These are phyloP conservation scores for Penicillium maclennaniae DNA, from an alignment of 495 filamentous ascomycete species.

Conservation along the genomic window DNA sequence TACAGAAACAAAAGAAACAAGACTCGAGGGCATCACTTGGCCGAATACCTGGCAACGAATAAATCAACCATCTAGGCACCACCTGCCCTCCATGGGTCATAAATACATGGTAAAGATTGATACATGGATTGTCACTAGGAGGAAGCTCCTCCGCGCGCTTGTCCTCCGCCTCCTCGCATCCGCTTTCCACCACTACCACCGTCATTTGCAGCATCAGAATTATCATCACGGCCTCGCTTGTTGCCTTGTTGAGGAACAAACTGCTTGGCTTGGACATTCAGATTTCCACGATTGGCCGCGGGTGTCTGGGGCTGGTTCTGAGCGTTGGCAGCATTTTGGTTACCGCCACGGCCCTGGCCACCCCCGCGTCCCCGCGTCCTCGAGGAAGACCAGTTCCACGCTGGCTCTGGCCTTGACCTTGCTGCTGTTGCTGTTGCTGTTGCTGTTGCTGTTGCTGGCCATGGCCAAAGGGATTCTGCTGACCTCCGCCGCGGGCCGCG, in stretches of 20 bases:
- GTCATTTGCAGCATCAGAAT: constrained; percentile 42
- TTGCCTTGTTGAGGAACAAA: constrained; percentile 58
- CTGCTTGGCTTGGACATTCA: constrained; percentile 54
- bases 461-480: constrained; percentile 31
- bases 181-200: constrained; percentile 47
- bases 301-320: constrained; percentile 34
- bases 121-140: constrained; percentile 8
- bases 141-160: constrained; percentile 26
- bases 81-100: background rate
- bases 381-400: constrained; percentile 43
- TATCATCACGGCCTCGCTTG: constrained; percentile 63
- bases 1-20: constrained; percentile 17
- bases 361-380: constrained; percentile 43
- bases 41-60: background rate
- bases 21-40: background rate
- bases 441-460: constrained; percentile 24
- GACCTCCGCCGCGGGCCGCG: constrained; percentile 26
- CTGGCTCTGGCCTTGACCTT: constrained; percentile 19
- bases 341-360: constrained; percentile 46
- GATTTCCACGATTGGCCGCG: constrained; percentile 31
- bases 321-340: constrained; percentile 28
- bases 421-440: constrained; percentile 20
- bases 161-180: constrained; percentile 48
- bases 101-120: constrained; percentile 12
- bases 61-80: background rate